These are phyloP conservation scores for Cladosporium sp. DNA, from an alignment of 2,329 filamentous ascomycete genomes.

Conservation along the genomic window DNA sequence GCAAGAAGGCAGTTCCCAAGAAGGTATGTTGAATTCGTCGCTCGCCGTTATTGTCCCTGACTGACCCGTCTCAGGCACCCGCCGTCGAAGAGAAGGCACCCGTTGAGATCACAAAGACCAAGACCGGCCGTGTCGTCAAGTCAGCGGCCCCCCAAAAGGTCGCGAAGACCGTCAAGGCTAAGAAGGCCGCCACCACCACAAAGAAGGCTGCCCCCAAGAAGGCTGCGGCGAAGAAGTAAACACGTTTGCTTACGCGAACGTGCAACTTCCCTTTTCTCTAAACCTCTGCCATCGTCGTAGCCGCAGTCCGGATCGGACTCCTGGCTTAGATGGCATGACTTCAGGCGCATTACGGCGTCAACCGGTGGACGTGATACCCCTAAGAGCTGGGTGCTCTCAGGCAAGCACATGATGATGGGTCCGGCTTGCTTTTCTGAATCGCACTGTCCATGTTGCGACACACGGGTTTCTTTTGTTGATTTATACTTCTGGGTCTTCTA, in stretches of 20 bases:
- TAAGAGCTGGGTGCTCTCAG: constrained; percentile 15
- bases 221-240: constrained; percentile 21
- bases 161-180: constrained; percentile 17
- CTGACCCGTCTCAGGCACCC: constrained; percentile 52
- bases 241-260: not conserved
- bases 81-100: constrained; percentile 67
- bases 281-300: constrained; percentile 2
- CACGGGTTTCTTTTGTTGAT: constrained; percentile 6
- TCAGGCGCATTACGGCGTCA: constrained; percentile 17
- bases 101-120: constrained; percentile 74
- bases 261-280: constrained; percentile 4
- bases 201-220: constrained; percentile 23
- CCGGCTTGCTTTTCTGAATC: constrained; percentile 1
- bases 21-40: constrained; percentile 27
- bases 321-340: constrained; percentile 2
- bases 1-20: constrained; percentile 22
- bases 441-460: constrained; percentile 17
- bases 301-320: not conserved
- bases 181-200: constrained; percentile 17
- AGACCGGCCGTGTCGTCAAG: constrained; percentile 83
- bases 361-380: constrained; percentile 15
- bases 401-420: constrained; percentile 12
- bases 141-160: constrained; percentile 51
- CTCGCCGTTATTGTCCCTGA: not conserved
- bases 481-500: constrained; percentile 1